A percentile compares a stretch with the other conserved stretches of the same genome.
These are phyloP conservation scores for Capsella bursapastoris DNA, from an alignment of 345 rosid genomes.

Conservation along the genomic window DNA sequence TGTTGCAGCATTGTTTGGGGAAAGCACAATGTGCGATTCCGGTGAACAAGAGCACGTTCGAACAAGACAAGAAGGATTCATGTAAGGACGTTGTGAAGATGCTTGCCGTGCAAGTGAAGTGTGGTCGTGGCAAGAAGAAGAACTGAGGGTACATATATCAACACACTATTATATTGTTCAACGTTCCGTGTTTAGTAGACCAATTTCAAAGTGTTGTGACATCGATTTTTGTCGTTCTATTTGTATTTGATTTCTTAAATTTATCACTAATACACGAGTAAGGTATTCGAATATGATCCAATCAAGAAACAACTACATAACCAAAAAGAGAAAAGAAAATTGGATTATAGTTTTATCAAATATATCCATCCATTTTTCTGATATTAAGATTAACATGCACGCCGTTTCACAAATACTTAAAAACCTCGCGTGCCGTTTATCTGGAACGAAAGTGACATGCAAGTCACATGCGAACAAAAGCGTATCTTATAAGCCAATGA, in stretches of 20 bases:
- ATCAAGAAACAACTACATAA: constrained; percentile 14
- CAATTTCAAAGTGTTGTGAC: constrained; percentile 32
- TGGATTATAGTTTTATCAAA: neutral
- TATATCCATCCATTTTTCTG: neutral
- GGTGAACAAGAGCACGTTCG: constrained; percentile 47
- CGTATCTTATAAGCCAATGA: constrained; percentile 15
- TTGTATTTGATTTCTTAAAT: constrained; percentile 19
- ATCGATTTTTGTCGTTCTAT: constrained; percentile 19
- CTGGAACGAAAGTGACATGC: too few species aligned
- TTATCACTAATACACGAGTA: constrained; percentile 15
- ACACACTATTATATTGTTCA: constrained; percentile 16
- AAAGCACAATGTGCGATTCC: constrained; percentile 62
- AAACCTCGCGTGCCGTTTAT: too few species aligned
- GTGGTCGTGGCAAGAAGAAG: constrained; percentile 49
- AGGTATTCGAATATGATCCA: constrained; percentile 24
- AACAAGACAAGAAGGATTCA: constrained; percentile 43
- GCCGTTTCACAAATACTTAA: neutral
- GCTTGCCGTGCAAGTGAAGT: constrained; percentile 73
- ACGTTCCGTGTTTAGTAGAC: constrained; percentile 22
- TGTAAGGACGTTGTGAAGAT: constrained; percentile 57
- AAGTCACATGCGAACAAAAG: neutral
- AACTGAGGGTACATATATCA: constrained; percentile 19
- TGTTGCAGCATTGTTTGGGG: constrained; percentile 65
- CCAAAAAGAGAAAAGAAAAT: neutral
- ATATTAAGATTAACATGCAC: constrained; percentile 4